Evolutionary conservation across 352 stramenopile species (phyloP), one percentile per base, ranked within the genome.

Genomic region (Pythium brassicae): DNA sequence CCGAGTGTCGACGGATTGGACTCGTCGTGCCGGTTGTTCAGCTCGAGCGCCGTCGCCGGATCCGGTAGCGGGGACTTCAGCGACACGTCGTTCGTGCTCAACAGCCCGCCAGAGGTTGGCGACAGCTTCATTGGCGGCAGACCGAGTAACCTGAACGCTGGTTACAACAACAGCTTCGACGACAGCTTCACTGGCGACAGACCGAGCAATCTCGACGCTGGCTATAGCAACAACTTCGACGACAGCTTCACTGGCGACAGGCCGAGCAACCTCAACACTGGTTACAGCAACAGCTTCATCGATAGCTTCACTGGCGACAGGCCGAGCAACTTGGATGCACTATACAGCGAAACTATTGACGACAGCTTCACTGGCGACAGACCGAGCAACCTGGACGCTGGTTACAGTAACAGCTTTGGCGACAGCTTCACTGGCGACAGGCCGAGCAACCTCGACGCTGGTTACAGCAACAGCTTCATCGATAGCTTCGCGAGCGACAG

Each of bases 61-160:
- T 11, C 5, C 37, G 11, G 23, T 25, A 57, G 52, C 22, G 53
- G 43, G 40, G 27, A 46, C 4, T 52, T 51, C 29, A 45, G 34
- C 53, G 53, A 58, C 29, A 22, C 53, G 29, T 58, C 53, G 26
- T 58, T 58, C 34, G 43, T 51, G n/a, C 27, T 58, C 40, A 44
- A 50, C 42, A 52, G 42, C 15, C 43, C 53, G 2, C 43, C 53
- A 11, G 40, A 43, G 6, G 19, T 17, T 12, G 53, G 55, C 23
- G 57, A 63, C 49, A 63, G 57, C 34, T 58, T 58, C 35, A 37
- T 35, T 1, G 42, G 57, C 4, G 42, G 20, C 22, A 17, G 39
- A 17, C 51, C 37, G 17, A 47, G 51, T 4, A 15, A 44, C 22
- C 34, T 50, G 44, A 12, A 29, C 12, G n/a, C 11, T 14, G 46